phyloP scores from a whole-genome alignment of 108 stramenopile species.

The Nitzschia sp. region DNA sequence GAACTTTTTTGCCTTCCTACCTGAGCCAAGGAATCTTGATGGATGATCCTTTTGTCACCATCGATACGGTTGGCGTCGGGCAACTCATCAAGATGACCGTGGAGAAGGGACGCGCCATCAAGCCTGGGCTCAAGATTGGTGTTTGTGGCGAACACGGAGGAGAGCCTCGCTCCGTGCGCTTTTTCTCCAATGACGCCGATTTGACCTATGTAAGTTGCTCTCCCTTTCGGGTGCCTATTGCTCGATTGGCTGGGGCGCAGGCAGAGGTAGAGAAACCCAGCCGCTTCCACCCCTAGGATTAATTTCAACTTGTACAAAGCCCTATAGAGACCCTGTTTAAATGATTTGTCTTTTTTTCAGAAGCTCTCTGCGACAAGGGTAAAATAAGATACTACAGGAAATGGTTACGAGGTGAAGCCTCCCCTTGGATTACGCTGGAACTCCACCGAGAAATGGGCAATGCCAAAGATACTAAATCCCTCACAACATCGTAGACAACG shows the following conservation, averaged over 20 bases:
- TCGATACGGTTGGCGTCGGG: constrained; percentile 81
- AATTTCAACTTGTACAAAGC: too few species aligned
- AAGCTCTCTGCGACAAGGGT: background rate
- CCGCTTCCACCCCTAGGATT: background rate
- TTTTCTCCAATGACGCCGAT: constrained; percentile 62
- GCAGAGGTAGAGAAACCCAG: constrained; percentile 35
- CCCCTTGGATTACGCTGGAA: background rate
- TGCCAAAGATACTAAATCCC: background rate
- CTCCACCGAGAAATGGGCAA: background rate
- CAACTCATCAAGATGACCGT: constrained; percentile 61
- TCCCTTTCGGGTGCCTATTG: constrained; percentile 82
- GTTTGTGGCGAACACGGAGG: constrained; percentile 88
- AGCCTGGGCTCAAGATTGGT: constrained; percentile 60
- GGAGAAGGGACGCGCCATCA: constrained; percentile 46
- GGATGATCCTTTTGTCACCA: constrained; percentile 80
- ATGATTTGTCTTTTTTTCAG: too few species aligned
- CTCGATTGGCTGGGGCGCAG: constrained; percentile 73
- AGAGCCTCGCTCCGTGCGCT: constrained; percentile 68
- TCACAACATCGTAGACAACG: too few species aligned
- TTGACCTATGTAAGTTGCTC: constrained; percentile 84
- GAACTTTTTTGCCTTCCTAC: constrained; percentile 74
- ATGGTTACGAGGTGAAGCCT: constrained; percentile 1
- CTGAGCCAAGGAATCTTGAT: constrained; percentile 59
- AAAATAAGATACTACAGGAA: constrained; percentile 3
- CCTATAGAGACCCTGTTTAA: background rate